Evolutionary conservation across 176 grass and related monocot species (phyloP).

Genomic region (Carex myosuroides): DNA sequence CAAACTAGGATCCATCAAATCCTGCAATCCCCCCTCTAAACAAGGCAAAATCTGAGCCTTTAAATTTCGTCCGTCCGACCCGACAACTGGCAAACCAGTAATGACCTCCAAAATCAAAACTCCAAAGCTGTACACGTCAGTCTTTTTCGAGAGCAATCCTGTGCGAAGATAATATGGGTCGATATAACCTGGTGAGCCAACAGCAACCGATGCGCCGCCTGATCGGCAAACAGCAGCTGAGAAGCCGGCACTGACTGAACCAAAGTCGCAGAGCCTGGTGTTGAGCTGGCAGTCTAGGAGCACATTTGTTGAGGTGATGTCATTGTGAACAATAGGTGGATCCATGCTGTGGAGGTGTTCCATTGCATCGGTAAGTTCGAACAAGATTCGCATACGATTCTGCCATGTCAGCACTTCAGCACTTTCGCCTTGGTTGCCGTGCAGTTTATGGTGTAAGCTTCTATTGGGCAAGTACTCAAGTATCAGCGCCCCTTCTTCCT

Average conservation of each 20-base stretch:
- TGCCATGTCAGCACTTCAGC: slow-evolving; percentile 34
- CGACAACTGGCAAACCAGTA: slow-evolving; percentile 50
- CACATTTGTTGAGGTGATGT: slow-evolving; percentile 83
- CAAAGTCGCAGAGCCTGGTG: slow-evolving; percentile 69
- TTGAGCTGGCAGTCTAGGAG: slow-evolving; percentile 31
- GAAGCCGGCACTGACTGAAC: slow-evolving; percentile 69
- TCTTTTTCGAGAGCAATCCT: slow-evolving; percentile 67
- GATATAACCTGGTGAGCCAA: slow-evolving; percentile 75
- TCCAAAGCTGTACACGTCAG: slow-evolving; percentile 83
- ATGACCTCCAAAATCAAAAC: slow-evolving; percentile 62
- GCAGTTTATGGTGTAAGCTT: slow-evolving; percentile 58
- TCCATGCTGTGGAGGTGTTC: slow-evolving; percentile 60
- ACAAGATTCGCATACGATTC: slow-evolving; percentile 47
- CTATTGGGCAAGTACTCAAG: slow-evolving; percentile 70
- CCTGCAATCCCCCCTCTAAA: slow-evolving; percentile 8
- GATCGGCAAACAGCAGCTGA: slow-evolving; percentile 42
- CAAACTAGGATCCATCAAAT: slow-evolving; percentile 47
- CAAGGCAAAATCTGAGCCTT: slow-evolving; percentile 29
- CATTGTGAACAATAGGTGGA: slow-evolving; percentile 59
- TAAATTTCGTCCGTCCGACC: slow-evolving; percentile 31
- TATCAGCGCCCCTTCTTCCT: slow-evolving; percentile 70
- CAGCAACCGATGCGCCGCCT: slow-evolving; percentile 19
- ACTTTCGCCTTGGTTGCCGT: background rate
- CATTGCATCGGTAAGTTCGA: slow-evolving; percentile 58
- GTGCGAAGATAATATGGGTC: slow-evolving; percentile 90